phyloP scores from a whole-genome alignment of 768 basidiomycete genomes.

The Suillus tomentosus region DNA sequence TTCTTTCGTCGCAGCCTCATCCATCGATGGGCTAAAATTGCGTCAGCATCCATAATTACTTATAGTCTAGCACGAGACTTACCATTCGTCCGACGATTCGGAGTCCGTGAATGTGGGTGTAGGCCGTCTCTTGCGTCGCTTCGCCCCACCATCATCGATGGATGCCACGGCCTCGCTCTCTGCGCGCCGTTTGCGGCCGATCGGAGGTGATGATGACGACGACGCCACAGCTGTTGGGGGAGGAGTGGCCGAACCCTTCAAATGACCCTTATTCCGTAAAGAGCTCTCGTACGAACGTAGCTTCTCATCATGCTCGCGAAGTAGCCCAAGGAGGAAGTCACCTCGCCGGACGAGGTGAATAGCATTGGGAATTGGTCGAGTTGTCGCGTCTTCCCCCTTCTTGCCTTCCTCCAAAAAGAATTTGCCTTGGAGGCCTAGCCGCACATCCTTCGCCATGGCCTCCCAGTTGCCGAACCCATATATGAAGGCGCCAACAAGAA shows the following conservation, averaged over 20 bases:
- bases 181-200: constrained; percentile 68
- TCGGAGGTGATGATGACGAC: constrained; percentile 47
- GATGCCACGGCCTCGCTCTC: constrained; percentile 86
- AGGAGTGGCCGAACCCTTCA: constrained; percentile 75
- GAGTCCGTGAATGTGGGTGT: constrained; percentile 97
- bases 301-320: constrained; percentile 90
- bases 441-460: constrained; percentile 84
- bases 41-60: constrained; percentile 13
- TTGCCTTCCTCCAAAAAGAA: constrained; percentile 99
- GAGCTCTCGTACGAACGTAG: constrained; percentile 85
- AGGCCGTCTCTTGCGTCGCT: constrained; percentile 88
- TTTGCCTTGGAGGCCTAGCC: constrained; percentile 83
- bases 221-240: constrained; percentile 73
- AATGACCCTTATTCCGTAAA: constrained; percentile 66
- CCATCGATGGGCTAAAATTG: constrained; percentile 83
- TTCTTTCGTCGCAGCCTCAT: constrained; percentile 90
- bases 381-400: constrained; percentile 84
- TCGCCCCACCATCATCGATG: constrained; percentile 67
- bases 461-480: constrained; percentile 99
- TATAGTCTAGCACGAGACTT: constrained; percentile 32
- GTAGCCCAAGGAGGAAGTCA: constrained; percentile 84
- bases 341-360: constrained; percentile 97
- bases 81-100: constrained; percentile 91
- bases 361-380: constrained; percentile 91
- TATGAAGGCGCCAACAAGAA: constrained; percentile 89